Evolutionary conservation across 1,284 basidiomycete species (phyloP).

Genomic region (Rhodotorula mucilaginosa): DNA sequence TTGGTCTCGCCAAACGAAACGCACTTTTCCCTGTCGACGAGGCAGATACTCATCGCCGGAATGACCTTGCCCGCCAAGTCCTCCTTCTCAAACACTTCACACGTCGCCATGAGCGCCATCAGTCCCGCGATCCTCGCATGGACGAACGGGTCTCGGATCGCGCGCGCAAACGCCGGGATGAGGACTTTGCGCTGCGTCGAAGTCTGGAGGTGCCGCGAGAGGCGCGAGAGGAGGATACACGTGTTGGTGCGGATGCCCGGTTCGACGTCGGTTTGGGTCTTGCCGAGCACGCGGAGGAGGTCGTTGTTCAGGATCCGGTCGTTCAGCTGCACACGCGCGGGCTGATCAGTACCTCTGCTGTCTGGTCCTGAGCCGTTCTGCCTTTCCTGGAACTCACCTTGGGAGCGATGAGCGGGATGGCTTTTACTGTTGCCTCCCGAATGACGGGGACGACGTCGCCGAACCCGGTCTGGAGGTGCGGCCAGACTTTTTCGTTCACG

Average conservation of each 20-base stretch:
- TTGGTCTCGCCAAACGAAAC: background rate
- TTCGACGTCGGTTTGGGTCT: slow-evolving; percentile 87
- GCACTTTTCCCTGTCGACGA: slow-evolving; percentile 73
- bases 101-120: slow-evolving; percentile 93
- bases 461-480: slow-evolving; percentile 91
- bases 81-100: slow-evolving; percentile 82
- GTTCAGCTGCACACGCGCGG: slow-evolving; percentile 59
- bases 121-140: slow-evolving; percentile 91
- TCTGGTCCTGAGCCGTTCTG: background rate
- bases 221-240: slow-evolving; percentile 88
- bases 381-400: slow-evolving; percentile 58
- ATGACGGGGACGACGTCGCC: slow-evolving; percentile 89
- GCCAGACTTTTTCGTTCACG: slow-evolving; percentile 87
- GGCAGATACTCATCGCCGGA: slow-evolving; percentile 71
- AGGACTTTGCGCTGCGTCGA: slow-evolving; percentile 93
- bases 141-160: slow-evolving; percentile 86
- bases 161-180: slow-evolving; percentile 87
- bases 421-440: slow-evolving; percentile 88
- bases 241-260: slow-evolving; percentile 96
- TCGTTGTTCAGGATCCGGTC: slow-evolving; percentile 97
- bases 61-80: slow-evolving; percentile 87
- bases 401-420: slow-evolving; percentile 76
- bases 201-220: slow-evolving; percentile 78
- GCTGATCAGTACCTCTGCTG: background rate
- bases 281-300: slow-evolving; percentile 84